Percentiles rank a stretch among this genome's conserved stretches.
Evolutionary conservation across 768 basidiomycete genomes (phyloP).

Genomic region (Tulasnella sp.): DNA sequence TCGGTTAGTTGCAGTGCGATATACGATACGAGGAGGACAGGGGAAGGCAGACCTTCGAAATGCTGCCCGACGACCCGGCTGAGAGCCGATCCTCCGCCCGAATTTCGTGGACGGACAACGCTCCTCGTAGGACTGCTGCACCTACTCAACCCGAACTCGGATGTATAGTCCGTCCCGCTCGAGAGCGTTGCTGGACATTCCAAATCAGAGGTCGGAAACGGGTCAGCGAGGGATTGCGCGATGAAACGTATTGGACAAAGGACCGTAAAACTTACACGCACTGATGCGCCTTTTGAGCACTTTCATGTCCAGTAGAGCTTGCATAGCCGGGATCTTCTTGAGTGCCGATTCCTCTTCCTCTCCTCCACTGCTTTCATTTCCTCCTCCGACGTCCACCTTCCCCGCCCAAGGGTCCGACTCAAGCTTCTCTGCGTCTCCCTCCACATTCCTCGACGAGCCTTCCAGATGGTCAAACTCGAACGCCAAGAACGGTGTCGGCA

Average conservation of each 20-base stretch:
- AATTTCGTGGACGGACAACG: neutral
- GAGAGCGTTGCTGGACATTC: neutral
- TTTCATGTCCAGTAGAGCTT: neutral
- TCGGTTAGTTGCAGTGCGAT: too few species aligned
- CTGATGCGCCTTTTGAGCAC: neutral
- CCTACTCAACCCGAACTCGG: neutral
- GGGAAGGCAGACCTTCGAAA: too few species aligned
- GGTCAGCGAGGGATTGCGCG: neutral
- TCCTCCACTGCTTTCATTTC: neutral
- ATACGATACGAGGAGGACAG: too few species aligned
- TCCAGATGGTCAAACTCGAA: neutral
- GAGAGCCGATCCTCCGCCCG: neutral
- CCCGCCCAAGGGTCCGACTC: neutral
- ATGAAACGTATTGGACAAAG: neutral
- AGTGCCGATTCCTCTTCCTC: neutral
- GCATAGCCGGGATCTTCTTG: neutral
- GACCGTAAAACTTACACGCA: neutral
- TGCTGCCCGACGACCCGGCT: too few species aligned
- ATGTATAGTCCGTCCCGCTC: neutral
- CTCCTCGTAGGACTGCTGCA: neutral
- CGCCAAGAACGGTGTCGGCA: neutral
- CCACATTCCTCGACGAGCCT: neutral
- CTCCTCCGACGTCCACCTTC: neutral
- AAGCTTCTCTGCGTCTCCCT: neutral
- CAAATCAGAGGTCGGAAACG: neutral